Evolutionary conservation across 768 basidiomycete species (phyloP).

Genomic region (Chalciporus sphaerocephalus): DNA sequence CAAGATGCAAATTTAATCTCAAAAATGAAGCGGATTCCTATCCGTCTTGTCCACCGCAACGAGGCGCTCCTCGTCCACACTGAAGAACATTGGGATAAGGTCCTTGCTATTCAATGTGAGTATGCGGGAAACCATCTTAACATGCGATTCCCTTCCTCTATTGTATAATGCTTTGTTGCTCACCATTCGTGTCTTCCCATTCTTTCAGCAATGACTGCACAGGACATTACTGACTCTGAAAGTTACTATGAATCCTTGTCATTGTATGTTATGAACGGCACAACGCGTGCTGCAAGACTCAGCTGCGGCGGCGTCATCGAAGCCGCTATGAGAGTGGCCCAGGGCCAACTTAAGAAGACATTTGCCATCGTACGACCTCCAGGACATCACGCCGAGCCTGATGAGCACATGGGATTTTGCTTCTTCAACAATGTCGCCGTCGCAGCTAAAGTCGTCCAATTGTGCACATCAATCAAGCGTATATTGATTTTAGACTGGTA

Average conservation of each 20-base stretch:
- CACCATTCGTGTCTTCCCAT: constrained; percentile 12
- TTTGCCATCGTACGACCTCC: constrained; percentile 97
- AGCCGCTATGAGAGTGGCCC: constrained; percentile 81
- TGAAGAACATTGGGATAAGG: constrained; percentile 88
- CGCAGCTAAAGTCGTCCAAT: constrained; percentile 77
- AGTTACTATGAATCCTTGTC: constrained; percentile 88
- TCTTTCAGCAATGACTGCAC: constrained; percentile 61
- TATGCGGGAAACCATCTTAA: constrained; percentile 12
- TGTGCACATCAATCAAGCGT: constrained; percentile 64
- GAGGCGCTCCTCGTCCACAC: constrained; percentile 90
- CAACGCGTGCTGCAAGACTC: constrained; percentile 78
- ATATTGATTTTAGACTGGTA: constrained; percentile 95
- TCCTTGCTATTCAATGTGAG: constrained; percentile 78
- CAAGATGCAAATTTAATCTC: constrained; percentile 52
- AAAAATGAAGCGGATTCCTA: constrained; percentile 75
- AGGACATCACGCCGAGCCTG: constrained; percentile 97
- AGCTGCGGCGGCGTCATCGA: constrained; percentile 96
- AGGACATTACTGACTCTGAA: constrained; percentile 71
- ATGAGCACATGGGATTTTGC: constrained; percentile 98
- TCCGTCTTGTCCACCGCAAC: constrained; percentile 65
- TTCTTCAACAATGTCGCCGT: constrained; percentile 99
- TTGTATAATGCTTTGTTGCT: constrained; percentile 5
- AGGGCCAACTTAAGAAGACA: constrained; percentile 72
- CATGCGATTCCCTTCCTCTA: constrained; percentile 3
- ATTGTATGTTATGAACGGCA: constrained; percentile 84